Evolutionary conservation across 306 rosid species (phyloP).

Genomic region (Lagenaria siceraria): DNA sequence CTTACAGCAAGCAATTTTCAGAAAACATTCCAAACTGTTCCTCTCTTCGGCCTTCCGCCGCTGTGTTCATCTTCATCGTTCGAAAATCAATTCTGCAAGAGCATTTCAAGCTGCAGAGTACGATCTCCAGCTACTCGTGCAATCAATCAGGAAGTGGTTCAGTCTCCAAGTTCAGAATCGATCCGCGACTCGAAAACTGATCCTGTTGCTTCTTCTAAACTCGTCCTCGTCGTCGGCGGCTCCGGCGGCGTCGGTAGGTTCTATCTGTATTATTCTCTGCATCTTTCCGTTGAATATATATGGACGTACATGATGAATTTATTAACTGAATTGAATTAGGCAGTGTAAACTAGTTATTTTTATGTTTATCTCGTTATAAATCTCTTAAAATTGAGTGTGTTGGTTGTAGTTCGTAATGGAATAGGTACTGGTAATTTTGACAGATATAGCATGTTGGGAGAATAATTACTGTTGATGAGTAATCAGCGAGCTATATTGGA

Average conservation of each 20-base stretch:
- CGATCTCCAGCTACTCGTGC: constrained; percentile 17
- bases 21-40: constrained; percentile 10
- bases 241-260: constrained; percentile 80
- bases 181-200: constrained; percentile 8
- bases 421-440: neutral
- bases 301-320: neutral
- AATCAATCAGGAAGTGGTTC: constrained; percentile 26
- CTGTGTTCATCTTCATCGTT: constrained; percentile 2
- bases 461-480: neutral
- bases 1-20: constrained; percentile 9
- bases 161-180: constrained; percentile 28
- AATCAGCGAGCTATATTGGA: neutral
- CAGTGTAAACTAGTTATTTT: neutral
- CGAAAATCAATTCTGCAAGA: constrained; percentile 8
- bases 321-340: neutral
- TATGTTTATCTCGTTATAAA: neutral
- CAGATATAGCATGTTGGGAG: neutral
- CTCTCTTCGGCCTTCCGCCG: constrained; percentile 10
- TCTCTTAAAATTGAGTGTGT: neutral
- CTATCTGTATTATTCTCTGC: neutral
- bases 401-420: neutral
- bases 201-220: constrained; percentile 44
- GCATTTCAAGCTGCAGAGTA: constrained; percentile 26
- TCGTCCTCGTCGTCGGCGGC: constrained; percentile 79
- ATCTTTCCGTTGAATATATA: neutral